Percentiles rank a stretch among this genome's conserved stretches.
phyloP scores from a whole-genome alignment of 805 yeast genomes.

The Brettanomyces nanus region DNA sequence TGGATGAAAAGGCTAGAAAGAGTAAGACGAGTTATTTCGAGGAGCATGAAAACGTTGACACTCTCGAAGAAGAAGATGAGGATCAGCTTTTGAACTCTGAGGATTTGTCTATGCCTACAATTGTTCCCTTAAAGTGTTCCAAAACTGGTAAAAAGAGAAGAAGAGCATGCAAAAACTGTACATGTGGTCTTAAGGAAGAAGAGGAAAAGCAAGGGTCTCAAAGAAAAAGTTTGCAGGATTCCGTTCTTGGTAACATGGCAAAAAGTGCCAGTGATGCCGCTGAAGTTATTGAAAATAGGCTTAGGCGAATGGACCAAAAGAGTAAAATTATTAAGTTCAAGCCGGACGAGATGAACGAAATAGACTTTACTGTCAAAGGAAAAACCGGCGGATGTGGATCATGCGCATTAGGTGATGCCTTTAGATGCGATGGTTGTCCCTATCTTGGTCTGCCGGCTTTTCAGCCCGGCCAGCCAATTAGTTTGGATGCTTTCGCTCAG shows the following conservation, averaged over 20 bases:
- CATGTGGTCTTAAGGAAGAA: constrained; percentile 89
- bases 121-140: constrained; percentile 50
- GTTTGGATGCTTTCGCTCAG: constrained; percentile 67
- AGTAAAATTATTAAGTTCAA: constrained; percentile 37
- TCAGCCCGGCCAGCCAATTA: constrained; percentile 91
- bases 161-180: constrained; percentile 96
- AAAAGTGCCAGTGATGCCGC: constrained; percentile 47
- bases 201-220: constrained; percentile 57
- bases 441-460: constrained; percentile 95
- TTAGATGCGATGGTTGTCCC: constrained; percentile 98
- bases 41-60: constrained; percentile 23
- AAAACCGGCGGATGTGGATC: constrained; percentile 97
- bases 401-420: constrained; percentile 96
- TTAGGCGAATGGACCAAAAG: constrained; percentile 19
- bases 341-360: constrained; percentile 72
- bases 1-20: constrained; percentile 33
- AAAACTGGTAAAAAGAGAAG: constrained; percentile 53
- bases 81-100: constrained; percentile 37
- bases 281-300: constrained; percentile 42
- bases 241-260: constrained; percentile 39
- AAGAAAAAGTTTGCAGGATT: constrained; percentile 36
- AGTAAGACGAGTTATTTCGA: constrained; percentile 50
- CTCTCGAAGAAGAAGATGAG: constrained; percentile 30
- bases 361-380: constrained; percentile 94
- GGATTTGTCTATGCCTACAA: constrained; percentile 27